Conservation (phyloP, 1,284 basidiomycete species). For the Ustilago bromivora region DNA sequence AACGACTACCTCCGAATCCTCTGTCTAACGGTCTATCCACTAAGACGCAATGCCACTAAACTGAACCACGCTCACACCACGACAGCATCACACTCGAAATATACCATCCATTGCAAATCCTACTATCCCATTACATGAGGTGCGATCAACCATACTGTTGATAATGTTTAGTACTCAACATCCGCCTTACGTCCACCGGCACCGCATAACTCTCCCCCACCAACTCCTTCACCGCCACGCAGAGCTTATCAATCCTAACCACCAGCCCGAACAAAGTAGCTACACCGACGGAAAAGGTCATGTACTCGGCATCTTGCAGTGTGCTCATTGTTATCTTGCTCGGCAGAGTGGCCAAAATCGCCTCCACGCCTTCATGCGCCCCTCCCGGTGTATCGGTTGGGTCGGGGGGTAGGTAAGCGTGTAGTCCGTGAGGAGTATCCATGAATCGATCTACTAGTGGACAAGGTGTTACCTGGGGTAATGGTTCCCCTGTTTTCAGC, state of each 20-base stretch:
- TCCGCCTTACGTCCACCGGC: constrained; percentile 37
- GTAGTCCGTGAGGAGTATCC: constrained; percentile 69
- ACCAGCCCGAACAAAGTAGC: constrained; percentile 78
- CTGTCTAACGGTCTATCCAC: not conserved
- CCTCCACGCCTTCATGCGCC: not conserved
- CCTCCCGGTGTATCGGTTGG: not conserved
- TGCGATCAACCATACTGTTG: not conserved
- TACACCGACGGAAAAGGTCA: constrained; percentile 72
- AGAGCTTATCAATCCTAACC: constrained; percentile 77
- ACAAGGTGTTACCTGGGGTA: constrained; percentile 88
- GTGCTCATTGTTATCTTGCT: constrained; percentile 31
- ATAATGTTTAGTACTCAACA: constrained; percentile 11
- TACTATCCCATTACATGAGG: too few relatives aligned
- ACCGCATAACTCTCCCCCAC: constrained; percentile 79
- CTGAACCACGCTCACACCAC: too few relatives aligned
- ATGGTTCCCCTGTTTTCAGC: constrained; percentile 79
- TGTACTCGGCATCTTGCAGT: constrained; percentile 47
- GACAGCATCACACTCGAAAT: too few relatives aligned
- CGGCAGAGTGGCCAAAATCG: constrained; percentile 23
- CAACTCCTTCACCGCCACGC: constrained; percentile 81
- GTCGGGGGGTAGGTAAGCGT: constrained; percentile 15
- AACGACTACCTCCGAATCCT: not conserved
- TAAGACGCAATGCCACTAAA: too few relatives aligned
- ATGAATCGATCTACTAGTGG: constrained; percentile 81
- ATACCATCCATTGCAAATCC: too few relatives aligned